Conservation (phyloP, 192 early-diverging fungal species). For the Backusella morwellensis region DNA sequence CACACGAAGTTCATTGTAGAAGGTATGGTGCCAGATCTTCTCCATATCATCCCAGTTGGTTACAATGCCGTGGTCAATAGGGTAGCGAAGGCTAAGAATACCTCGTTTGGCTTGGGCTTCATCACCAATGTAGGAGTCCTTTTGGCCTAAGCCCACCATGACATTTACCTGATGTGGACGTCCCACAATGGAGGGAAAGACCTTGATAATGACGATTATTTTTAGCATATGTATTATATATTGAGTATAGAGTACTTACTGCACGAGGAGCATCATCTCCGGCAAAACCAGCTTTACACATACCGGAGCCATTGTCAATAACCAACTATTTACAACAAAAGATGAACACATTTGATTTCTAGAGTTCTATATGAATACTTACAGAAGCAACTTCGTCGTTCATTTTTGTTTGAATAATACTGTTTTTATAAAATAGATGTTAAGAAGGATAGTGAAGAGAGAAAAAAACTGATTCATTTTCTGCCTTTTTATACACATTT, state of each 20-base stretch:
- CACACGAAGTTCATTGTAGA: conserved; percentile 97
- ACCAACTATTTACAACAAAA: conserved; percentile 59
- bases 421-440: neutral
- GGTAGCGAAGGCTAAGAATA: conserved; percentile 83
- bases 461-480: neutral
- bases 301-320: conserved; percentile 92
- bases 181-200: conserved; percentile 83
- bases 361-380: neutral
- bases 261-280: conserved; percentile 90
- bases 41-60: conserved; percentile 96
- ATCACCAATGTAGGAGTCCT: conserved; percentile 88
- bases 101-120: conserved; percentile 89
- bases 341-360: neutral
- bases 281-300: conserved; percentile 95
- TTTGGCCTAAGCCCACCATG: conserved; percentile 90
- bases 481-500: neutral
- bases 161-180: conserved; percentile 81
- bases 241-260: conserved; percentile 40
- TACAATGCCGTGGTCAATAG: conserved; percentile 89
- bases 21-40: conserved; percentile 96
- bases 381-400: neutral
- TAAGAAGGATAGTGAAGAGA: neutral
- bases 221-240: neutral
- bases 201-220: conserved; percentile 3
- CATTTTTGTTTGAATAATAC: neutral